phyloP scores from a whole-genome alignment of 805 yeast species.

The Hanseniaspora occidentalis region DNA sequence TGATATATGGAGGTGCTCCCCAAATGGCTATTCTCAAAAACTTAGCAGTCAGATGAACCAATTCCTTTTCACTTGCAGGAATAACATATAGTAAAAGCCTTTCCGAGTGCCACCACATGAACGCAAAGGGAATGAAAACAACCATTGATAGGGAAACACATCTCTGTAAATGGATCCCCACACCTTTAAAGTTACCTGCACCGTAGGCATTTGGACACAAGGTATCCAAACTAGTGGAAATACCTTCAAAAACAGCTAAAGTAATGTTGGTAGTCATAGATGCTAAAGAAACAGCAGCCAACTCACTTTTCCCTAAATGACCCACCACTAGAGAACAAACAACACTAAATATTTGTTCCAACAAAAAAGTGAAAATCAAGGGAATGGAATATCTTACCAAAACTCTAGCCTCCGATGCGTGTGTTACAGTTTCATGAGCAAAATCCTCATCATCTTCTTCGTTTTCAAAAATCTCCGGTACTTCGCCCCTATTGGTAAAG shows the following conservation, averaged over 20 bases:
- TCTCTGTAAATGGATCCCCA: conserved; percentile 64
- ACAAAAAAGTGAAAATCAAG: conserved; percentile 52
- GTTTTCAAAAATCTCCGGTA: conserved; percentile 20
- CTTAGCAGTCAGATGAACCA: conserved; percentile 42
- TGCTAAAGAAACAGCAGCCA: conserved; percentile 76
- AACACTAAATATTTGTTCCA: conserved; percentile 64
- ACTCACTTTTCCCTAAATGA: conserved; percentile 65
- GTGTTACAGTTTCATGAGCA: conserved; percentile 24
- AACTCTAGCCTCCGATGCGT: conserved; percentile 24
- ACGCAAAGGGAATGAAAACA: conserved; percentile 36
- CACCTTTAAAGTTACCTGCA: conserved; percentile 53
- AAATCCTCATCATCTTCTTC: conserved; percentile 17
- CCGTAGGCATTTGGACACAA: conserved; percentile 81
- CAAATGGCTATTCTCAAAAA: conserved; percentile 45
- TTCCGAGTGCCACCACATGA: conserved; percentile 56
- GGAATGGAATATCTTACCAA: conserved; percentile 35
- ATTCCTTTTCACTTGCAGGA: conserved; percentile 38
- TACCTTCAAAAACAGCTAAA: conserved; percentile 69
- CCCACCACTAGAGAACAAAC: conserved; percentile 77
- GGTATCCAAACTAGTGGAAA: conserved; percentile 72
- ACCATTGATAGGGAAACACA: conserved; percentile 52
- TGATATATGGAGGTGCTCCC: conserved; percentile 69
- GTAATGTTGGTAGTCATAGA: conserved; percentile 77
- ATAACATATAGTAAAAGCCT: conserved; percentile 28
- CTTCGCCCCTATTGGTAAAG: conserved; percentile 20